Base-by-base conservation (phyloP, 805 yeast genomes). In the Dipodascus geniculatus region DNA sequence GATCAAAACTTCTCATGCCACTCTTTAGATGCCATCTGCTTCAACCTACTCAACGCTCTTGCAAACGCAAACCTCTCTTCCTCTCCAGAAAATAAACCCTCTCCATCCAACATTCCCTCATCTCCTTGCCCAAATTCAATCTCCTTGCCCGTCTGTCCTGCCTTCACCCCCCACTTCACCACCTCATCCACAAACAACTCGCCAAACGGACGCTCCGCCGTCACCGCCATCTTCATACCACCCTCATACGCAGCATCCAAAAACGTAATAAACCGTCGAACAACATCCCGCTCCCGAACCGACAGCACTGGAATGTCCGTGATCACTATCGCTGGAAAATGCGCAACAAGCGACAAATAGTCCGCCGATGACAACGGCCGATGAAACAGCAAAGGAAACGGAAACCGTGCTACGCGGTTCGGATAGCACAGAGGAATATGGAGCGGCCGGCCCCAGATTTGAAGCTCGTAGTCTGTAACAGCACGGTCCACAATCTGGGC, bases 11-110 rank as follows among this genome's bases (percentile, higher is more conserved):
- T 38, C 48, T 63, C 62, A 31, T 62, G 63, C 99, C 99, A 91
- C 52, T 85, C 95, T 23, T 82, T 83, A 3, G 96, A 85, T 59
- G 95, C 83, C 97, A 91, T 91, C 61, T 91, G 98, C 48, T 90
- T 78, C 59, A 93, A 74, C 65, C 99, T 80, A 61, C 93, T 83
- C 55, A 91, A 73, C 0, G 98, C 97, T 65, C 99, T 78, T 0
- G 96, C 96, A 74, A 91, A 91, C 20, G 99, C 99, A 72, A 91
- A 93, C 67, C 84, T 79, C 70, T 91, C 99, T 68, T 91, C 99
- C 68, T 89, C 98, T 44, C 93, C 77, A 3, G 86, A 87, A 71
- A 93, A 91, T 57, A 67, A 53, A 23, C 63, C 55, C 14, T 54
- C 53, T 23, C 59, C 52, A 19, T 65, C 49, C 17, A 85, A 73